Evolutionary conservation across 495 filamentous ascomycete species (phyloP).

Genomic region (Lasiosphaeriaceae sp.): DNA sequence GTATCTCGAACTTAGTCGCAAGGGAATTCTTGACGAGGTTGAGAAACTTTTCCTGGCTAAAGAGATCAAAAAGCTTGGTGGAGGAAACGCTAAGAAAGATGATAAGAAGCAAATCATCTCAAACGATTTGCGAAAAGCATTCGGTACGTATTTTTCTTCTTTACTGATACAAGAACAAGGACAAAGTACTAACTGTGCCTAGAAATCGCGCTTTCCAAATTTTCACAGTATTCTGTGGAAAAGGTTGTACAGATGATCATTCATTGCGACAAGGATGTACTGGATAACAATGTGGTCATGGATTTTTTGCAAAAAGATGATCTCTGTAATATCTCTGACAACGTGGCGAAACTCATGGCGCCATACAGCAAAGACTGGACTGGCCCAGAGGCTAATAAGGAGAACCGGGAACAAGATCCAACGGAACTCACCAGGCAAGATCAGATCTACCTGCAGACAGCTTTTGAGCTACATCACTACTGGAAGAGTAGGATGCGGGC

Average conservation of each 20-base stretch:
- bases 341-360: constrained; percentile 82
- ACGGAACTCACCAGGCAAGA: constrained; percentile 87
- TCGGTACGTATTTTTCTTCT: constrained; percentile 48
- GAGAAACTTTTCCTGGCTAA: constrained; percentile 97
- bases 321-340: constrained; percentile 86
- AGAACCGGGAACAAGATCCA: constrained; percentile 83
- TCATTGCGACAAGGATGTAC: constrained; percentile 85
- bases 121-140: constrained; percentile 83
- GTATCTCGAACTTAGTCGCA: constrained; percentile 84
- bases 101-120: constrained; percentile 98
- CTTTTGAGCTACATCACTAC: constrained; percentile 94
- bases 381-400: constrained; percentile 73
- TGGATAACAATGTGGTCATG: constrained; percentile 95
- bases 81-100: constrained; percentile 63
- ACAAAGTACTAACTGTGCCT: constrained; percentile 17
- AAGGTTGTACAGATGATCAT: constrained; percentile 90
- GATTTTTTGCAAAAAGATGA: constrained; percentile 93
- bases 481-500: constrained; percentile 98
- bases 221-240: constrained; percentile 73
- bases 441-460: constrained; percentile 89
- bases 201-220: constrained; percentile 91
- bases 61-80: constrained; percentile 83
- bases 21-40: constrained; percentile 94
- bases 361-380: constrained; percentile 97
- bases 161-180: background rate